Conservation (phyloP, 768 basidiomycete species). For the Galerina marginata region DNA sequence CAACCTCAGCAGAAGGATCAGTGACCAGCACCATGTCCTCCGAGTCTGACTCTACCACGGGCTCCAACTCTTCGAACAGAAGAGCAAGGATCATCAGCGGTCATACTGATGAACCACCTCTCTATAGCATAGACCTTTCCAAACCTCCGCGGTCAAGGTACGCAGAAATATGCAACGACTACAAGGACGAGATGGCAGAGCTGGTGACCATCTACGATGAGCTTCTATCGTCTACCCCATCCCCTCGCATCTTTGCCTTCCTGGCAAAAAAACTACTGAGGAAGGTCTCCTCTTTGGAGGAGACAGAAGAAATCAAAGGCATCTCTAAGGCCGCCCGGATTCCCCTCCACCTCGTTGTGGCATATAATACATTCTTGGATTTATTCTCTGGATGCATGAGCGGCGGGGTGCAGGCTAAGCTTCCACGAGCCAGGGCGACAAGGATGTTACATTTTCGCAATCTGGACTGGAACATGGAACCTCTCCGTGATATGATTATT, state of each 20-base stretch:
- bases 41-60: too few relatives aligned
- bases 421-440: slow-evolving; percentile 19
- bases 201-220: slow-evolving; percentile 35
- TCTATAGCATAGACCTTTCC: slow-evolving; percentile 39
- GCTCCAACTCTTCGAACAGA: not conserved
- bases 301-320: slow-evolving; percentile 39
- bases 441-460: slow-evolving; percentile 43
- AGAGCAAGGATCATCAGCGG: not conserved
- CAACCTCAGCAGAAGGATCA: too few relatives aligned
- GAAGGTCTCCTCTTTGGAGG: slow-evolving; percentile 37
- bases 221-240: slow-evolving; percentile 27
- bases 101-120: slow-evolving; percentile 21
- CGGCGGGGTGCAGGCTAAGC: slow-evolving; percentile 34
- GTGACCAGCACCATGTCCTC: too few relatives aligned
- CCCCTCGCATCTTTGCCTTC: slow-evolving; percentile 28
- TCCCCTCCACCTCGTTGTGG: slow-evolving; percentile 39
- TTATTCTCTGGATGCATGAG: slow-evolving; percentile 44
- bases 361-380: slow-evolving; percentile 46
- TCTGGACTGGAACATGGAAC: slow-evolving; percentile 45
- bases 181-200: slow-evolving; percentile 27
- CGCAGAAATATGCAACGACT: slow-evolving; percentile 36
- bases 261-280: slow-evolving; percentile 32
- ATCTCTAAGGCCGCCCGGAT: slow-evolving; percentile 35
- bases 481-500: slow-evolving; percentile 37
- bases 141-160: slow-evolving; percentile 35